Evolutionary conservation across 2,329 filamentous ascomycete species (phyloP), one percentile per base, ranked within the genome.

Genomic region (Aspergillus sp.): DNA sequence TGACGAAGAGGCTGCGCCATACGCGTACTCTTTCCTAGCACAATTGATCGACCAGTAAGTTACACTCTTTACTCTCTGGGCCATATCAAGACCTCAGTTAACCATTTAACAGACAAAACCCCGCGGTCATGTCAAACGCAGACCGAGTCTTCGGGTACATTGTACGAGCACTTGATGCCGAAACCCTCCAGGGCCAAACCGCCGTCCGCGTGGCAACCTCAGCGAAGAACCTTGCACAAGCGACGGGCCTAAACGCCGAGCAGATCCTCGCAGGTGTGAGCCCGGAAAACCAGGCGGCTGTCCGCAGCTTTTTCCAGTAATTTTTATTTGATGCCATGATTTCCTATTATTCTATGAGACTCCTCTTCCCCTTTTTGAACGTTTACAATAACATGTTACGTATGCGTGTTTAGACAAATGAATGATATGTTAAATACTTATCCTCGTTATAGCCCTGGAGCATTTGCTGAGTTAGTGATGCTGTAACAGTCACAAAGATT

Each of bases 1-100:
- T 69, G 95, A 99, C 64, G 95, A 99, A 74, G 95, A 99, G 78
- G 95, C 95, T 4, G 95, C 95, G 18, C 95, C 95, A 13, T 98
- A 96, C 74, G 93, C 93, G 1, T 99, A 99, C 72, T 88, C 88
- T 44, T 99, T 96, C 78, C 80, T 99, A 57, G 88, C 90, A 12
- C 89, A 96, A 72, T 78, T 99, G 62, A 97, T 98, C 72, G 89
- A 96, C 65, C 89, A 96, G 95, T 97, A 86, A 85, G 92, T 57
- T 49, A 6, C 36, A 30, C 22, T 13, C 49, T 30, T 20, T 32
- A 12, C 15, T 12, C 11, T 45, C 22, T 30, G 12, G 24, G 7
- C 12, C 3, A 26, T 18, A 39, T 47, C n/a, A 38, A 12, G 15
- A 26, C 20, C 30, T 36, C 20, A 41, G 57, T 60, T 66, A 60